phyloP scores from a whole-genome alignment of 2,329 filamentous ascomycete genomes.

The Fusarium pseudograminearum region DNA sequence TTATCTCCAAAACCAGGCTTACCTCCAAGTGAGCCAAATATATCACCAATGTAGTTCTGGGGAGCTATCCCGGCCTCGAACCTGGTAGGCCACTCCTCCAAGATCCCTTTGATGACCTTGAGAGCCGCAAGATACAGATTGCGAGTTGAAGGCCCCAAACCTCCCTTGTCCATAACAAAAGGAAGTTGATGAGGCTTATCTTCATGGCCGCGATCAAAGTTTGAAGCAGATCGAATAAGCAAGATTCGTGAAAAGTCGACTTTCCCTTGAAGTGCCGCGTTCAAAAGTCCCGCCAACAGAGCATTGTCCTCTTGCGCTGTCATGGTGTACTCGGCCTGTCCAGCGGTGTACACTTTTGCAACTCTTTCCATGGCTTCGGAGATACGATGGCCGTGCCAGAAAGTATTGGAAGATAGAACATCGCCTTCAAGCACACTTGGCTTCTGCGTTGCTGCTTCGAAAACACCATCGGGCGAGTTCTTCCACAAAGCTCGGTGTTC shows the following conservation, averaged over 20 bases:
- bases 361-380: constrained; percentile 41
- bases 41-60: constrained; percentile 35
- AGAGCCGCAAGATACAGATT: constrained; percentile 35
- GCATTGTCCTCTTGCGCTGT: constrained; percentile 43
- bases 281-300: constrained; percentile 27
- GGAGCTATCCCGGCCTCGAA: constrained; percentile 23
- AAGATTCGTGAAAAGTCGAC: constrained; percentile 35
- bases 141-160: constrained; percentile 31
- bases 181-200: constrained; percentile 35
- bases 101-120: constrained; percentile 26
- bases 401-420: constrained; percentile 39
- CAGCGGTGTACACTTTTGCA: constrained; percentile 28
- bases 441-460: constrained; percentile 4
- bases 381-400: constrained; percentile 37
- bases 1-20: constrained; percentile 31
- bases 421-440: constrained; percentile 37
- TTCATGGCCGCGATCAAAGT: constrained; percentile 38
- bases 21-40: constrained; percentile 39
- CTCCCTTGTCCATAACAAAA: constrained; percentile 40
- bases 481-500: constrained; percentile 23
- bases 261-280: constrained; percentile 26
- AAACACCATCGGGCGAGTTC: neutral
- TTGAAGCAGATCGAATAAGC: constrained; percentile 38
- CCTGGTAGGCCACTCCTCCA: constrained; percentile 22
- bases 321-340: constrained; percentile 34